Base-by-base conservation (phyloP, 345 rosid species). In the Lepidium aucheri region DNA sequence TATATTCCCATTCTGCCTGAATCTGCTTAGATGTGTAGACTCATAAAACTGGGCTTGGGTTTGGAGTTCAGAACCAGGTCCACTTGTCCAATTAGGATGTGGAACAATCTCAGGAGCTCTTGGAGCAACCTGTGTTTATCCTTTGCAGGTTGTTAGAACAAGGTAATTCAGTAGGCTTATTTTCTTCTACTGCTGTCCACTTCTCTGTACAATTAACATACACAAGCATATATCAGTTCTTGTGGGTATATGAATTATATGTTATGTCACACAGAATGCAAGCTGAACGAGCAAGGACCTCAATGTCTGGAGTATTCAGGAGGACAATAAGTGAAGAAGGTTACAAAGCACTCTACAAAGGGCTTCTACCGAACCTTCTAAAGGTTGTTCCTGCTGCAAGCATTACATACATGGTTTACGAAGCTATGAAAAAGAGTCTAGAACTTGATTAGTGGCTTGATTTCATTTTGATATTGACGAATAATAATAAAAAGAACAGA, bases 81-180 rank as follows among this genome's bases (percentile, higher is more conserved):
- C 97, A n/a, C 81, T 87, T 7, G 80, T 86, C 56, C 98, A 86
- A 77, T 80, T 92, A 77, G 89, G 96, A 53, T 89, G 95, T 22
- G 98, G 97, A 64, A 92, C 87, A 54, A 42, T 86, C 68, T 89
- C 98, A 8, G 97, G 93, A 66, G 84, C 96, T 60, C 81, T 89
- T 57, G 98, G 95, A 69, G 98, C 95, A 74, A 87, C 95, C 20
- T 86, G 97, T 69, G 97, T 92, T 36, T 92, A 92, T 76, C 98
- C 98, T 22, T 83, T 92, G 79, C 98, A 87, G 78, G 95, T 92
- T 66, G 82, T 92, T 14, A 81, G 98, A 77, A 92, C 98, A 68
- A 87, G 97, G 97, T 92, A 76, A 62, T 8, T 39, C 15, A 16
- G 24, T 22, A 13, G 6, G 28, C 35, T 8, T 43, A 34, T 56